phyloP scores from a whole-genome alignment of 1,284 basidiomycete species.

The Mixia osmundae region DNA sequence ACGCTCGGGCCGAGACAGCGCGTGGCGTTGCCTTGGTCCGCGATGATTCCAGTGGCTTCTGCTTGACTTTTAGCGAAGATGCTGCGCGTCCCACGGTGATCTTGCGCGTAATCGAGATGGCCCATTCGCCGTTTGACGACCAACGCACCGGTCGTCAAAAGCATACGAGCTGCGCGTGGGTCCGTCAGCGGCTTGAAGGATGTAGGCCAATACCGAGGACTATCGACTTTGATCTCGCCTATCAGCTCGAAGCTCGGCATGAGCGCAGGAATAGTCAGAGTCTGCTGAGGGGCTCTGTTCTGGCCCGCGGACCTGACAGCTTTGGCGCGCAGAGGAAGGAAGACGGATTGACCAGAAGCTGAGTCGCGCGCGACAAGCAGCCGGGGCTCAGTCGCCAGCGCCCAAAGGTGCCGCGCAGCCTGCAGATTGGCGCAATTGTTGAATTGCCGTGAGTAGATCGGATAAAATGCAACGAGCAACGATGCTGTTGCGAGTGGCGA shows the following conservation, averaged over 20 bases:
- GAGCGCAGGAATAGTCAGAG: slow-evolving; percentile 68
- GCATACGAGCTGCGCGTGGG: slow-evolving; percentile 45
- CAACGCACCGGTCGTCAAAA: slow-evolving; percentile 53
- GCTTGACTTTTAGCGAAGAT: slow-evolving; percentile 57
- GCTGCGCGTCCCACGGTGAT: slow-evolving; percentile 74
- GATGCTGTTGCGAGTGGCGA: slow-evolving; percentile 77
- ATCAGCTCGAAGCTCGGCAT: slow-evolving; percentile 65
- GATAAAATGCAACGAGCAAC: slow-evolving; percentile 74
- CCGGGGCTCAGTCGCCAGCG: slow-evolving; percentile 75
- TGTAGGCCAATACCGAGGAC: slow-evolving; percentile 79
- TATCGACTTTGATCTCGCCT: slow-evolving; percentile 57
- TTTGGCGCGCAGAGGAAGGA: slow-evolving; percentile 78
- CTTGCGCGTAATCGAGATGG: slow-evolving; percentile 74
- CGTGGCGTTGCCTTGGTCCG: slow-evolving; percentile 50
- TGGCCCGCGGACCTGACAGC: slow-evolving; percentile 43
- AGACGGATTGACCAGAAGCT: slow-evolving; percentile 63
- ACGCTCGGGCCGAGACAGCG: slow-evolving; percentile 35
- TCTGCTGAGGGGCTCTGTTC: slow-evolving; percentile 31
- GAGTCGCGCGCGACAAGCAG: slow-evolving; percentile 77
- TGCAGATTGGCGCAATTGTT: slow-evolving; percentile 85
- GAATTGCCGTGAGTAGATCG: slow-evolving; percentile 48
- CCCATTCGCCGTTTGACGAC: slow-evolving; percentile 80
- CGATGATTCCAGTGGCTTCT: slow-evolving; percentile 45
- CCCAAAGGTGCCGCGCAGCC: slow-evolving; percentile 85
- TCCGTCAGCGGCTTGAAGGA: slow-evolving; percentile 45